A percentile compares a stretch with the other conserved stretches of the same genome.
Evolutionary conservation across 768 basidiomycete species (phyloP).

Genomic region (Russula earlei): DNA sequence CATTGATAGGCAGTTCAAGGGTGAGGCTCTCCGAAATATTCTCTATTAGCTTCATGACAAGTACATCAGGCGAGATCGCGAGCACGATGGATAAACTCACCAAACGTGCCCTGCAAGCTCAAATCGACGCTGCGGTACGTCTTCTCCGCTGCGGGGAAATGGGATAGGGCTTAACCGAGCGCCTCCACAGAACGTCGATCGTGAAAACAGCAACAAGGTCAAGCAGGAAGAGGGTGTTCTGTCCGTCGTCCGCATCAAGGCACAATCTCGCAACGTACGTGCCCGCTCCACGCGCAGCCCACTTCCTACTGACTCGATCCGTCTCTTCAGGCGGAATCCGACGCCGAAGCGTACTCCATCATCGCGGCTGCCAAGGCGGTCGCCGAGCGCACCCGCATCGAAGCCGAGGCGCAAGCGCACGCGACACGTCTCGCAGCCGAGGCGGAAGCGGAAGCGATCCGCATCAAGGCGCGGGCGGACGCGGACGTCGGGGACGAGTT

Average conservation of each 20-base stretch:
- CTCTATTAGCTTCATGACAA: neutral
- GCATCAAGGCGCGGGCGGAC: conserved; percentile 57
- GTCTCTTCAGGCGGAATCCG: conserved; percentile 48
- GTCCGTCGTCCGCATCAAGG: conserved; percentile 68
- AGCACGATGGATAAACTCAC: conserved; percentile 79
- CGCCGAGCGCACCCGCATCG: conserved; percentile 55
- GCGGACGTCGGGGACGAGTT: conserved; percentile 50
- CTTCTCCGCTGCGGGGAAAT: neutral
- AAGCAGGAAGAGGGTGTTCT: conserved; percentile 78
- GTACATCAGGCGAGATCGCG: conserved; percentile 57
- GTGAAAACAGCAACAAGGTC: conserved; percentile 82
- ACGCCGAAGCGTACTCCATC: conserved; percentile 65
- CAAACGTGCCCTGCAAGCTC: conserved; percentile 74
- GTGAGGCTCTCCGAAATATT: conserved; percentile 9
- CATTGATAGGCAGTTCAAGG: conserved; percentile 83
- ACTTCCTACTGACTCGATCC: neutral
- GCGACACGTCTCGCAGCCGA: conserved; percentile 67
- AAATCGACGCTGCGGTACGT: conserved; percentile 76
- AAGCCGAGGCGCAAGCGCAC: conserved; percentile 69
- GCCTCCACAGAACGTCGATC: conserved; percentile 59
- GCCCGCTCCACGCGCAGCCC: neutral
- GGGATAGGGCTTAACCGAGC: neutral
- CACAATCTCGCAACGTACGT: conserved; percentile 45
- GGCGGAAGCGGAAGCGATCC: conserved; percentile 63
- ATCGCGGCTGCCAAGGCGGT: conserved; percentile 68